Evolutionary conservation across 129 eudicot genomes (phyloP).

Genomic region (Logfia minima): DNA sequence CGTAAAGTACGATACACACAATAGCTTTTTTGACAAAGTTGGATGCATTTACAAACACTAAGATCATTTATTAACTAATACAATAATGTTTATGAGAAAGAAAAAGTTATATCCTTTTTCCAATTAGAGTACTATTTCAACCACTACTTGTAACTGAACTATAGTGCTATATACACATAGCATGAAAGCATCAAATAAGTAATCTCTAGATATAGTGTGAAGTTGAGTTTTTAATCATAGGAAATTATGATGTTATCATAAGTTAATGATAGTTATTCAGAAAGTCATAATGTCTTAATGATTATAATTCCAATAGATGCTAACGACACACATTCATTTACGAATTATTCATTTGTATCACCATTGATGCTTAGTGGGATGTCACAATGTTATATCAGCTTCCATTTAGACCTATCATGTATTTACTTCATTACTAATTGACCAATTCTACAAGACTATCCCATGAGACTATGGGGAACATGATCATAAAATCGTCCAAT

Average conservation of each 20-base stretch:
- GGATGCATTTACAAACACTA: too few relatives aligned
- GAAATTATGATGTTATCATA: not conserved
- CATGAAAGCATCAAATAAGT: conserved; percentile 10
- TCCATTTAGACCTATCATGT: conserved; percentile 14
- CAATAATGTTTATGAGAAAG: not conserved
- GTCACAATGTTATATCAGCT: conserved; percentile 11
- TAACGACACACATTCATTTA: not conserved
- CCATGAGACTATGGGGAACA: conserved; percentile 31
- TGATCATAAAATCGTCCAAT: conserved; percentile 31
- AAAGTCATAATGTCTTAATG: not conserved
- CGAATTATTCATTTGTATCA: not conserved
- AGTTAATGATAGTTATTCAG: not conserved
- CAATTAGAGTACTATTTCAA: not conserved
- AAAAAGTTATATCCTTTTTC: not conserved
- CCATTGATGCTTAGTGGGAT: conserved; percentile 13
- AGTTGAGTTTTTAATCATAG: not conserved
- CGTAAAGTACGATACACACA: too few relatives aligned
- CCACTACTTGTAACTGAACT: conserved; percentile 16
- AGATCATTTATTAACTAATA: not conserved
- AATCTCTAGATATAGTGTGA: not conserved
- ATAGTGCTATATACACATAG: conserved; percentile 2
- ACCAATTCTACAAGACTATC: not conserved
- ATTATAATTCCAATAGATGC: not conserved
- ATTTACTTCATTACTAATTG: conserved; percentile 11
- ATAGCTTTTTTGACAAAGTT: too few relatives aligned